phyloP scores from a whole-genome alignment of 768 basidiomycete species.

The Auricularia cornea region DNA sequence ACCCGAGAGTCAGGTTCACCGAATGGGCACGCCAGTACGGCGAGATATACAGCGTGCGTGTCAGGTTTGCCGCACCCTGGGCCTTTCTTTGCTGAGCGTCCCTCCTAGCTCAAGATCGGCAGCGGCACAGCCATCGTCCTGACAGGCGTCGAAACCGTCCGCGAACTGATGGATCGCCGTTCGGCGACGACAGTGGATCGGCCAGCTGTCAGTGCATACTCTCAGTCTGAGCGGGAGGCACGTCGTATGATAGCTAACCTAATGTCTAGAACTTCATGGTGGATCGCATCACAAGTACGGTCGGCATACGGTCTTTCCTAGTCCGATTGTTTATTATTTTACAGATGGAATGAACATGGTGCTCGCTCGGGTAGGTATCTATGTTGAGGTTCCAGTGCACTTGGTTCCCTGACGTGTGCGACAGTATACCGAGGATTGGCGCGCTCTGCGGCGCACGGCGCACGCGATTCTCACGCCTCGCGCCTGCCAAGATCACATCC shows the following conservation, averaged over 20 bases:
- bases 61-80: neutral
- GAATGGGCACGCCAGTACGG: constrained; percentile 22
- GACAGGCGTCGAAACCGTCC: constrained; percentile 14
- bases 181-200: constrained; percentile 18
- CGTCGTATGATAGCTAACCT: too few species aligned
- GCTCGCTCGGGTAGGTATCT: too few species aligned
- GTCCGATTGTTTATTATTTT: too few species aligned
- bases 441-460: constrained; percentile 8
- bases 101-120: constrained; percentile 16
- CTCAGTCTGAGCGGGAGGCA: too few species aligned
- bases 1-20: constrained; percentile 15
- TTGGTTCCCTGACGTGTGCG: too few species aligned
- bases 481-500: constrained; percentile 13
- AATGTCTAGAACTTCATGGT: constrained; percentile 13
- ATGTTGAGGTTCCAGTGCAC: too few species aligned
- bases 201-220: constrained; percentile 10
- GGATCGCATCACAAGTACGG: constrained; percentile 11
- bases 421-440: constrained; percentile 8
- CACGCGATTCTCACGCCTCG: constrained; percentile 14
- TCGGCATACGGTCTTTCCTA: too few species aligned
- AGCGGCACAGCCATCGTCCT: constrained; percentile 18
- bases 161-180: constrained; percentile 22
- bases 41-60: constrained; percentile 18
- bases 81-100: constrained; percentile 7
- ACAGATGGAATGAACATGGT: constrained; percentile 9